phyloP scores from a whole-genome alignment of 1,139 yeast genomes.

The Sugiyamaella sp. region DNA sequence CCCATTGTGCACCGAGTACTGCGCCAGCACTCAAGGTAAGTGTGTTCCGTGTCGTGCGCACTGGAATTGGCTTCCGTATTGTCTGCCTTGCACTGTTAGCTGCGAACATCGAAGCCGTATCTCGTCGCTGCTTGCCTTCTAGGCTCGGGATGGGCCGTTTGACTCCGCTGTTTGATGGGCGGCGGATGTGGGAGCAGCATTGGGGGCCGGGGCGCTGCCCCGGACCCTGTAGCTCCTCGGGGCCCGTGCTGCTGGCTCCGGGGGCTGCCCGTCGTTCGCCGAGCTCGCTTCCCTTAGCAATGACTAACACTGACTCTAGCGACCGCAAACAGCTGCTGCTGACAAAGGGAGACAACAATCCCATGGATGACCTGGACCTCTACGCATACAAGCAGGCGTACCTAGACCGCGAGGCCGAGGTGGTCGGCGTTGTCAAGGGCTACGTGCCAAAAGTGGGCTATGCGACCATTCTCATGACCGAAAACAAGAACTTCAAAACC shows the following conservation, averaged over 20 bases:
- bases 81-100: neutral
- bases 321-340: constrained; percentile 66
- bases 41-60: constrained; percentile 12
- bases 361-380: constrained; percentile 84
- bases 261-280: constrained; percentile 2
- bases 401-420: constrained; percentile 72
- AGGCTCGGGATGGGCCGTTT: too few relatives aligned
- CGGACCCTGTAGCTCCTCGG: neutral
- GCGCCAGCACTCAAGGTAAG: constrained; percentile 62
- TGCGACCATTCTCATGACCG: constrained; percentile 89
- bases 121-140: too few relatives aligned
- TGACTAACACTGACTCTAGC: constrained; percentile 27
- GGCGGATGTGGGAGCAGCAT: too few relatives aligned
- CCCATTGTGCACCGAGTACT: constrained; percentile 96
- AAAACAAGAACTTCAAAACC: constrained; percentile 75
- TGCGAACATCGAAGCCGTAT: neutral
- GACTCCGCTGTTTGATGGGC: too few relatives aligned
- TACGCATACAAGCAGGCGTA: constrained; percentile 79
- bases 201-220: too few relatives aligned
- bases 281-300: too few relatives aligned
- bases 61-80: neutral
- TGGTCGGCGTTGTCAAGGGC: constrained; percentile 88
- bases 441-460: constrained; percentile 93
- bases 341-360: constrained; percentile 97
- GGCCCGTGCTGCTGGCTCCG: neutral